Percentiles rank a stretch among this genome's conserved stretches.
phyloP scores from a whole-genome alignment of 768 basidiomycete genomes.

The Dendrothele bispora region DNA sequence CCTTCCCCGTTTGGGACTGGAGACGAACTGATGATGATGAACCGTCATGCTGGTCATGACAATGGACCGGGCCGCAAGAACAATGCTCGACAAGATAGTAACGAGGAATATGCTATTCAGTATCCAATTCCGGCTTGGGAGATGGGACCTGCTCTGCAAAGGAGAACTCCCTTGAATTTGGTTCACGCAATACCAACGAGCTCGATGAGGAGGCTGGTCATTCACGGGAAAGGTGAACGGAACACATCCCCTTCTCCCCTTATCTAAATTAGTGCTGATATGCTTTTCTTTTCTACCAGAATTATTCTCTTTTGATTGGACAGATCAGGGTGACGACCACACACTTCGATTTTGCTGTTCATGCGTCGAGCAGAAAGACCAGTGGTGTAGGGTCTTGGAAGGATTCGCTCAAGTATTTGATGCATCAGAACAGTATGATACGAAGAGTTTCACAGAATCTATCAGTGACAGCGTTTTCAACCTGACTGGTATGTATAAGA shows the following conservation, averaged over 20 bases:
- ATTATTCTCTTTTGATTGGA: slow-evolving; percentile 33
- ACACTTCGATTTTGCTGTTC: slow-evolving; percentile 13
- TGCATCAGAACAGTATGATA: background rate
- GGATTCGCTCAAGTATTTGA: slow-evolving; percentile 5
- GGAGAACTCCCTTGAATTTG: slow-evolving; percentile 25
- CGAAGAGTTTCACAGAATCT: slow-evolving; percentile 10
- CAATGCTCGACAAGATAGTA: too few relatives aligned
- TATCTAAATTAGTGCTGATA: too few relatives aligned
- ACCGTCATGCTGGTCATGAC: too few relatives aligned
- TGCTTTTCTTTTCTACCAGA: slow-evolving; percentile 16
- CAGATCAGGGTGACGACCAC: slow-evolving; percentile 11
- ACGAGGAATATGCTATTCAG: too few relatives aligned
- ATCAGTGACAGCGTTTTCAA: slow-evolving; percentile 27
- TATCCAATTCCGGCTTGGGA: slow-evolving; percentile 40
- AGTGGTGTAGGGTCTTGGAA: slow-evolving; percentile 16
- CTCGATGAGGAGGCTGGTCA: slow-evolving; percentile 22
- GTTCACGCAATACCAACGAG: slow-evolving; percentile 30
- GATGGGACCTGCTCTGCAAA: slow-evolving; percentile 33
- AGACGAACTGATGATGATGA: too few relatives aligned
- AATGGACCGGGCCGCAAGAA: too few relatives aligned
- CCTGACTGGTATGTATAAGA: slow-evolving; percentile 23
- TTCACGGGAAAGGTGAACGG: too few relatives aligned
- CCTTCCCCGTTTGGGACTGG: too few relatives aligned
- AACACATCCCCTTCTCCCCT: too few relatives aligned
- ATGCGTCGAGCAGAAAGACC: slow-evolving; percentile 17